Percentiles rank a stretch among this genome's conserved stretches.
Conservation (phyloP, 148 eudicot genomes). For the Vaccinium darrowii region DNA sequence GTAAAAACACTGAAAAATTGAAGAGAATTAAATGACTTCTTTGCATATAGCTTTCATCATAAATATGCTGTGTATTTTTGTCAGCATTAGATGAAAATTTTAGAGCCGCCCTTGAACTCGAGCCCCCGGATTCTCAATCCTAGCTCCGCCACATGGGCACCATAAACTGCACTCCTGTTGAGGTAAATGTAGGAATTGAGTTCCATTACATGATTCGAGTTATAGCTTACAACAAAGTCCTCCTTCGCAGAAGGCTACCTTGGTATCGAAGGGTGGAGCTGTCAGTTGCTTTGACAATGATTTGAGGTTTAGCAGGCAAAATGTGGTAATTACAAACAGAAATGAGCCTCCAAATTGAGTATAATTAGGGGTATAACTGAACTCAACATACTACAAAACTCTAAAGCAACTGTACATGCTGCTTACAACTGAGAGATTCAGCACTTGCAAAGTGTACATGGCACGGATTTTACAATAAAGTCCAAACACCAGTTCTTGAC, state of each 20-base stretch:
- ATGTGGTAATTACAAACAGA: background rate
- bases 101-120: too few species aligned
- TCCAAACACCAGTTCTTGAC: conserved; percentile 1
- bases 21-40: too few species aligned
- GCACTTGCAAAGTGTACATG: background rate
- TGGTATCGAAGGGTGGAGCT: background rate
- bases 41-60: too few species aligned
- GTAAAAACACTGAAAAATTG: too few species aligned
- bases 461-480: background rate
- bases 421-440: background rate
- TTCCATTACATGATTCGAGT: too few species aligned
- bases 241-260: background rate
- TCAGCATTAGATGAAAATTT: too few species aligned
- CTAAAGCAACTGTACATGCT: background rate
- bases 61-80: too few species aligned
- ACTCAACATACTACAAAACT: background rate
- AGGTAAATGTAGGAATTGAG: too few species aligned
- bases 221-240: background rate
- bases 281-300: background rate
- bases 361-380: background rate
- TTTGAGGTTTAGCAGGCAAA: background rate
- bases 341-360: conserved; percentile 1
- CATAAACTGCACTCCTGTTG: too few species aligned
- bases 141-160: too few species aligned
- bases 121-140: too few species aligned